phyloP scores from a whole-genome alignment of 495 filamentous ascomycete genomes.

The Staphylotrichum longicolle region DNA sequence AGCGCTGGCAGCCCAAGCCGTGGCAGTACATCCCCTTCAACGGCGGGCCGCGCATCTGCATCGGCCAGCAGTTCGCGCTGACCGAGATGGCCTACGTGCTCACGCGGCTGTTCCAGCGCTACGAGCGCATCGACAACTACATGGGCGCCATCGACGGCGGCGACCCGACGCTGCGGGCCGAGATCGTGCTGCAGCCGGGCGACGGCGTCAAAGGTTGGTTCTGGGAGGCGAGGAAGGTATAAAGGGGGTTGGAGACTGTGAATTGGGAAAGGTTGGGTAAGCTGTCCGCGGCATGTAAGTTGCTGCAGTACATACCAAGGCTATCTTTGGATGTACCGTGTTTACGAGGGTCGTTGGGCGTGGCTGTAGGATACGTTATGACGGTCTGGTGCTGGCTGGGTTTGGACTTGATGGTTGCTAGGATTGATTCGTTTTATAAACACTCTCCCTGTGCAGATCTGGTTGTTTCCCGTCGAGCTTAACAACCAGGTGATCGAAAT shows the following conservation, averaged over 20 bases:
- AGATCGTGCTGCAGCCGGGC: constrained; percentile 66
- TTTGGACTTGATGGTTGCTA: neutral
- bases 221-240: constrained; percentile 40
- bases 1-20: constrained; percentile 58
- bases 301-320: too few species aligned
- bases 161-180: constrained; percentile 55
- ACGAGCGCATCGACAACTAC: constrained; percentile 54
- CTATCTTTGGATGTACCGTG: neutral
- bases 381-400: neutral
- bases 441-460: too few species aligned
- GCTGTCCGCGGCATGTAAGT: too few species aligned
- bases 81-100: constrained; percentile 78
- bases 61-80: constrained; percentile 81
- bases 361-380: neutral
- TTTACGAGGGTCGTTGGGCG: neutral
- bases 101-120: constrained; percentile 68
- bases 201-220: constrained; percentile 62
- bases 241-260: neutral
- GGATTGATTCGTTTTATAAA: neutral
- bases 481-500: too few species aligned
- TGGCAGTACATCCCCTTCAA: constrained; percentile 82
- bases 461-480: too few species aligned
- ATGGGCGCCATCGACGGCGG: constrained; percentile 50
- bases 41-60: constrained; percentile 80
- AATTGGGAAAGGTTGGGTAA: neutral